Base-by-base conservation (phyloP, 179 eudicot species). In the Camellia oleifera region DNA sequence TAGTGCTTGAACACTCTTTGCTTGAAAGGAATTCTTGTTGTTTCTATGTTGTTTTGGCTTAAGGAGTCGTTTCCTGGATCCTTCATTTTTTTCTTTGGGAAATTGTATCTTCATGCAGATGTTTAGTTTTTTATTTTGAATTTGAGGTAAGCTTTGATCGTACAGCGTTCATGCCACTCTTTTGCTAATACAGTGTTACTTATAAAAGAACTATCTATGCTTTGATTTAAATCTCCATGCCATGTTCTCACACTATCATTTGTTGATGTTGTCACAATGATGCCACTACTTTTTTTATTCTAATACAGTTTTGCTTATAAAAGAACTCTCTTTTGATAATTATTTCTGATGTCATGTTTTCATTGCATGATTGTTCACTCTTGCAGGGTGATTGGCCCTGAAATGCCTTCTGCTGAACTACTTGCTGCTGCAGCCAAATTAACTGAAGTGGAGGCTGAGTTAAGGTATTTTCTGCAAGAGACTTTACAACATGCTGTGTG, bases 371-470 rank as follows among this genome's bases (percentile, higher is more conserved):
- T 80, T 81, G 12, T 66, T 77, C 53, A 60, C 53, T 23, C 26
- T 81, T 9, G 76, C 87, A 95, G 98, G 88, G 82, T 85, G 82
- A 88, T 95, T 84, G 98, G 98, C 61, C 98, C 97, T 77, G 95
- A 85, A 84, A 90, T 95, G 95, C 97, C 98, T 52, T 95, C 98
- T 71, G 97, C 98, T 40, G 98, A 95, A 80, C 88, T 95, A 81
- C 98, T 95, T 88, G 98, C 97, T 89, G 98, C 98, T 73, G 98
- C 98, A 78, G 98, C 98, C 77, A 95, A 93, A 79, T 84, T 93
- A 75, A 95, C 98, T 57, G 95, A 95, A 89, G 98, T 98, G 44
- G 92, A 93, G 90, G 95, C 97, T 76, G 97, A 92, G 81, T 86
- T 95, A 54, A 91, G 98, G 98, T 95, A 86, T 57, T 74, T 42